phyloP scores from a whole-genome alignment of 768 basidiomycete genomes.

The Dioszegia crocea region DNA sequence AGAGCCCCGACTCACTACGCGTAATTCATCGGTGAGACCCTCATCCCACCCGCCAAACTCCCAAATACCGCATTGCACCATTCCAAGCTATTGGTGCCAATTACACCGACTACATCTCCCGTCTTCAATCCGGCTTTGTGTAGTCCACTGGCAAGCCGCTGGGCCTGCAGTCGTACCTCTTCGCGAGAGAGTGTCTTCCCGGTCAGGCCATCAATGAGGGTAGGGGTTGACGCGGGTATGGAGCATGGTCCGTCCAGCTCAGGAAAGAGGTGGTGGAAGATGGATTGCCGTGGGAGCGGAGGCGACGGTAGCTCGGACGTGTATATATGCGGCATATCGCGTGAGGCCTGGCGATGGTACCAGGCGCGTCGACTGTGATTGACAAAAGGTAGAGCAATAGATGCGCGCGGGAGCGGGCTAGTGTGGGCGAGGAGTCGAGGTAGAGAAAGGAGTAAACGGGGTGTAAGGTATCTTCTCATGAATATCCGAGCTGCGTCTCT shows the following conservation, averaged over 20 bases:
- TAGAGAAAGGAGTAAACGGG: too few relatives aligned
- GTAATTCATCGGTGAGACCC: constrained; percentile 65
- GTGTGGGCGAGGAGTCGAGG: too few relatives aligned
- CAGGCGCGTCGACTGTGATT: background rate
- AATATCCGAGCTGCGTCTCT: too few relatives aligned
- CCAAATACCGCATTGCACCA: constrained; percentile 57
- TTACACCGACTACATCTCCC: constrained; percentile 63
- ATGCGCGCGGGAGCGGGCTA: too few relatives aligned
- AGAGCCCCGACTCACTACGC: constrained; percentile 19
- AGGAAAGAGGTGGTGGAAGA: constrained; percentile 41
- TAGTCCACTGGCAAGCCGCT: constrained; percentile 63
- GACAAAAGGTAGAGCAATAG: background rate
- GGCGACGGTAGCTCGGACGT: constrained; percentile 10
- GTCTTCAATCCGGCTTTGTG: constrained; percentile 52
- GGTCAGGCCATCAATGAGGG: constrained; percentile 65
- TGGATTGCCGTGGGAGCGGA: constrained; percentile 22
- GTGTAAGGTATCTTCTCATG: too few relatives aligned
- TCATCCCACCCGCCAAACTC: constrained; percentile 60
- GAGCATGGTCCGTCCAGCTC: background rate
- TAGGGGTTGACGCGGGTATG: constrained; percentile 30
- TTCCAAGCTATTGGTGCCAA: constrained; percentile 60
- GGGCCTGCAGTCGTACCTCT: constrained; percentile 57
- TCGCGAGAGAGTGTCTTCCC: constrained; percentile 60
- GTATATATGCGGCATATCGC: constrained; percentile 9
- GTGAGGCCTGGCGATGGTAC: background rate